These are phyloP conservation scores for Triticum dicoccoides DNA, from an alignment of 176 grass and related monocot genomes.

Conservation along the genomic window DNA sequence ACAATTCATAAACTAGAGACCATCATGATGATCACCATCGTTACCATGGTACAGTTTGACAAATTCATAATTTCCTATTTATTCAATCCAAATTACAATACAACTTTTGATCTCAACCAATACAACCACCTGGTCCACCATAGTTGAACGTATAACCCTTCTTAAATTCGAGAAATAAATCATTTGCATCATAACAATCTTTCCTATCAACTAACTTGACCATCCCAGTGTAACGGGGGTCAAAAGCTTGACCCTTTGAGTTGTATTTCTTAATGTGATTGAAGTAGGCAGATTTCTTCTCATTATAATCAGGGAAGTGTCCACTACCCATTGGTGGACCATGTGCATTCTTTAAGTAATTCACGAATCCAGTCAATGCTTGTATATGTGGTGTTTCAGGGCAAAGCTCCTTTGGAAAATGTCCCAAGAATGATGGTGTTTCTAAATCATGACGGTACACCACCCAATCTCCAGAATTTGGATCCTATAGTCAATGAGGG, in stretches of 20 bases:
- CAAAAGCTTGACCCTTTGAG: background rate
- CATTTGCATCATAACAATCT: background rate
- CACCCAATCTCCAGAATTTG: slow-evolving; percentile 38
- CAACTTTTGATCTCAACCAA: background rate
- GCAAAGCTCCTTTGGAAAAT: slow-evolving; percentile 20
- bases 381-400: background rate
- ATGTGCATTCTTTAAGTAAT: background rate
- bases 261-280: slow-evolving; percentile 19
- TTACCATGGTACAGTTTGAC: too few relatives aligned
- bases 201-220: background rate
- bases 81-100: too few relatives aligned
- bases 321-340: slow-evolving; percentile 47
- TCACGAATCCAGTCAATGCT: slow-evolving; percentile 18
- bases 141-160: background rate
- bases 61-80: too few relatives aligned
- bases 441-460: slow-evolving; percentile 34
- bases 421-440: slow-evolving; percentile 6
- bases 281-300: slow-evolving; percentile 33
- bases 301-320: slow-evolving; percentile 9
- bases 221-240: background rate
- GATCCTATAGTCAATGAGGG: slow-evolving; percentile 15
- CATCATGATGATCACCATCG: too few relatives aligned
- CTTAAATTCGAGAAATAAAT: background rate
- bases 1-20: too few relatives aligned
- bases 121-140: slow-evolving; percentile 16